Base-by-base conservation (phyloP, 23 red algal species). In the Chondrus crispus region DNA sequence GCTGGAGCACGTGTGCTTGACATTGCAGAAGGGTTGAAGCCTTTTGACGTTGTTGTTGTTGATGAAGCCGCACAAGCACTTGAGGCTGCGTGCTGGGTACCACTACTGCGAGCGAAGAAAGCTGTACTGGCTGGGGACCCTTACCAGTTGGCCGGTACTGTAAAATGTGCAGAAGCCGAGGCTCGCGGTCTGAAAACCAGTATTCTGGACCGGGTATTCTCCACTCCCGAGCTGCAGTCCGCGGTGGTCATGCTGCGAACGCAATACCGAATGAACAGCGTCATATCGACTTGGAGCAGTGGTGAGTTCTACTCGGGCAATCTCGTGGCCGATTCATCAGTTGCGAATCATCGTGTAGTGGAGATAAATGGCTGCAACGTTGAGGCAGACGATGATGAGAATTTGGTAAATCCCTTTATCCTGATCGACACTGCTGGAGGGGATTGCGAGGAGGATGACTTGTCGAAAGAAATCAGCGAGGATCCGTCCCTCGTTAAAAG, bases 391-490 rank as follows among this genome's bases (percentile, higher is more conserved):
- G 78, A 53, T 83, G 78, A 83, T 62, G 41, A 83, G 28, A 62
- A 37, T n/a, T 14, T 83, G 28, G 48, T 35, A 6, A 39, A 40
- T 26, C 78, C 78, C 24, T 83, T 53, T 26, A 83, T 83, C 40
- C 32, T 83, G 12, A 60, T 83, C 40, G 78, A 83, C 24, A 83
- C 78, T 8, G 78, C 78, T 35, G 78, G 78, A 83, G 78, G 78
- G n/a, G 78, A 83, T 26, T 83, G 46, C 24, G 51, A 53, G 46
- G 78, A 83, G 28, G 78, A 60, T 45, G 52, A 60, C 45, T 37
- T 58, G 41, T 58, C 78, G 5, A 16, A 58, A 20, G 78, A 60
- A 14, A 77, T 42, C 11, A 38, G 1, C 24, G 26, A 42, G 13
- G 44, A 42, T 22, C 28, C 37, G n/a, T 20, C 38, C 43, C 38